Conservation (phyloP, 805 yeast genomes). For the Teunomyces pallodes region DNA sequence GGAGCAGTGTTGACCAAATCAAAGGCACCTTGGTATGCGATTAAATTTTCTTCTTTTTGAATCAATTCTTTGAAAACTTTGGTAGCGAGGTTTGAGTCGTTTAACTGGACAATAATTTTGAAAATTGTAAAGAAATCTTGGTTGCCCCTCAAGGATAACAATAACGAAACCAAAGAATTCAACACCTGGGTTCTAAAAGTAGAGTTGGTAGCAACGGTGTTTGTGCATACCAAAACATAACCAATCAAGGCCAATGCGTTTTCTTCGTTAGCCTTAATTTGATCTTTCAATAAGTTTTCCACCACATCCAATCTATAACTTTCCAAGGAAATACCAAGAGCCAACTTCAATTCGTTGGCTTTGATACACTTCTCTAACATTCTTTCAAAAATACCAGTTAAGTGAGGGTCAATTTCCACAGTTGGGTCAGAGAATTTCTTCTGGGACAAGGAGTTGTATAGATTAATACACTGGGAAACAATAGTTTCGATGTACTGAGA, state of each 20-base stretch:
- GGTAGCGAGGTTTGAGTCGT: constrained; percentile 70
- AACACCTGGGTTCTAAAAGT: constrained; percentile 66
- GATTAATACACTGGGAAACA: constrained; percentile 87
- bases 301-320: constrained; percentile 83
- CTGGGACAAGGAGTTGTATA: constrained; percentile 68
- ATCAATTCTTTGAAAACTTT: constrained; percentile 64
- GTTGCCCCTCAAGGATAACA: constrained; percentile 48
- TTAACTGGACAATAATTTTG: constrained; percentile 84
- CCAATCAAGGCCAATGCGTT: constrained; percentile 54
- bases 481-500: constrained; percentile 92
- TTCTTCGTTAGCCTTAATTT: constrained; percentile 46
- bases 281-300: constrained; percentile 49
- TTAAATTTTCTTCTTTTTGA: constrained; percentile 45
- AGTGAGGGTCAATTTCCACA: constrained; percentile 53
- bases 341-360: constrained; percentile 71
- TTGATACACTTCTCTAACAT: constrained; percentile 81
- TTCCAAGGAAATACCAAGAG: constrained; percentile 88
- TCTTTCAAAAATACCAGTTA: constrained; percentile 71
- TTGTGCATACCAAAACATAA: constrained; percentile 74
- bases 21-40: constrained; percentile 92
- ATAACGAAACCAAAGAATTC: constrained; percentile 56
- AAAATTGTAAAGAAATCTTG: constrained; percentile 84
- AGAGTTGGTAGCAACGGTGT: constrained; percentile 62
- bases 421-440: constrained; percentile 22
- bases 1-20: constrained; percentile 90